A percentile compares a stretch with the other conserved stretches of the same genome.
phyloP scores from a whole-genome alignment of 1,284 basidiomycete genomes.

The Ceratobasidium sp. region DNA sequence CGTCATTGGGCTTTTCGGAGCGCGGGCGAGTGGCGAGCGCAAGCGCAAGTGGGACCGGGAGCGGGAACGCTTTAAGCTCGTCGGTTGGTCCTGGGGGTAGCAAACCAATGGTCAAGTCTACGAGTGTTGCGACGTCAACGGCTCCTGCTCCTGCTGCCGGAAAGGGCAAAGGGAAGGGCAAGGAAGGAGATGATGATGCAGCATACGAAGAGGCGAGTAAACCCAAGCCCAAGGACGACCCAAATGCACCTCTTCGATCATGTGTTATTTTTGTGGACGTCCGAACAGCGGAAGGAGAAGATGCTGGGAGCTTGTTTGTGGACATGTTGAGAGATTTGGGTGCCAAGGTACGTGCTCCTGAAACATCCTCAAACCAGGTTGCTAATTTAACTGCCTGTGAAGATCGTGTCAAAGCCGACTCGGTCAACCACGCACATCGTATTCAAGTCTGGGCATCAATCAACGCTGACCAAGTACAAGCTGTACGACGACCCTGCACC shows the following conservation, averaged over 20 bases:
- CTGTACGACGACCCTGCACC: slow-evolving; percentile 74
- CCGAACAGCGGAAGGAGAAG: slow-evolving; percentile 82
- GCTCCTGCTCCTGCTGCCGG: background rate
- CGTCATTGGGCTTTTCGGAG: slow-evolving; percentile 11
- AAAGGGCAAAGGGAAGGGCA: slow-evolving; percentile 18
- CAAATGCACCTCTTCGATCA: slow-evolving; percentile 23
- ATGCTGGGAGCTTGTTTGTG: slow-evolving; percentile 81
- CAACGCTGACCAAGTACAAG: slow-evolving; percentile 79
- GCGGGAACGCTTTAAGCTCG: background rate
- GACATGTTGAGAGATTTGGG: slow-evolving; percentile 85
- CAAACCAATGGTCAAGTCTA: background rate
- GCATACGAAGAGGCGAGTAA: slow-evolving; percentile 20
- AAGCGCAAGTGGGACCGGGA: background rate
- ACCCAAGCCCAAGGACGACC: slow-evolving; percentile 9
- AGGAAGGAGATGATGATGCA: slow-evolving; percentile 23
- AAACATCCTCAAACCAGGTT: too few relatives aligned
- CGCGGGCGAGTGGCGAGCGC: background rate
- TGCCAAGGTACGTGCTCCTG: slow-evolving; percentile 67
- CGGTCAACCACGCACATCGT: slow-evolving; percentile 83
- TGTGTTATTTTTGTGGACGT: slow-evolving; percentile 92
- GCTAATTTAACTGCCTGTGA: slow-evolving; percentile 65
- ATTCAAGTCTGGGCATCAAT: slow-evolving; percentile 83
- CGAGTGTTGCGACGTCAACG: background rate
- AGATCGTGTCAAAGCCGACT: slow-evolving; percentile 57
- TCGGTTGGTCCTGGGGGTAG: background rate